Percentiles rank a stretch among this genome's conserved stretches.
phyloP scores from a whole-genome alignment of 768 basidiomycete species.

The Lentinula sp. region DNA sequence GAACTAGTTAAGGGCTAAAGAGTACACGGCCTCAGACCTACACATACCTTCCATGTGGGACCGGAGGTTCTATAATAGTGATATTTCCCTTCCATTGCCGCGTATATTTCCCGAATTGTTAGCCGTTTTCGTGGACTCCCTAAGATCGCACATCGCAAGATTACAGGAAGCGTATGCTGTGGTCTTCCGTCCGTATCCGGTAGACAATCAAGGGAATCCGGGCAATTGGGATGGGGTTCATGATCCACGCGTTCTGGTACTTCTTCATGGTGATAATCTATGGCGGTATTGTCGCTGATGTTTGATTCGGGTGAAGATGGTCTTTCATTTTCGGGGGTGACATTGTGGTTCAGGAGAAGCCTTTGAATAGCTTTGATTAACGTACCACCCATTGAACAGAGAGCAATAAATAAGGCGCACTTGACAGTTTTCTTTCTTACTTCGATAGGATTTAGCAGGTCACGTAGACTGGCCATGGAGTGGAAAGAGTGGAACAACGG shows the following conservation, averaged over 20 bases:
- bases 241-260: constrained; percentile 30
- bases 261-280: constrained; percentile 17
- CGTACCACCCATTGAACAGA: background rate
- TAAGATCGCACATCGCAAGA: constrained; percentile 78
- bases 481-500: background rate
- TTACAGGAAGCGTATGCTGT: constrained; percentile 81
- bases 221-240: constrained; percentile 68
- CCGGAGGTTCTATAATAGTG: constrained; percentile 77
- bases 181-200: constrained; percentile 76
- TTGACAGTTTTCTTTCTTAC: constrained; percentile 29
- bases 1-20: background rate
- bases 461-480: constrained; percentile 50
- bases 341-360: constrained; percentile 19
- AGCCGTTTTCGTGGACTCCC: constrained; percentile 70
- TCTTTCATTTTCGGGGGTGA: constrained; percentile 16
- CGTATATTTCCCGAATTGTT: constrained; percentile 82
- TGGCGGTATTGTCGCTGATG: constrained; percentile 21
- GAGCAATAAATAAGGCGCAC: constrained; percentile 24
- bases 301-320: constrained; percentile 31
- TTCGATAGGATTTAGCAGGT: constrained; percentile 52
- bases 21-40: background rate
- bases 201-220: constrained; percentile 70
- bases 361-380: constrained; percentile 13
- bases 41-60: constrained; percentile 75
- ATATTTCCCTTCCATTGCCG: constrained; percentile 83